These are phyloP conservation scores for Peronospora farinosa DNA, from an alignment of 352 stramenopile genomes.

Conservation along the genomic window DNA sequence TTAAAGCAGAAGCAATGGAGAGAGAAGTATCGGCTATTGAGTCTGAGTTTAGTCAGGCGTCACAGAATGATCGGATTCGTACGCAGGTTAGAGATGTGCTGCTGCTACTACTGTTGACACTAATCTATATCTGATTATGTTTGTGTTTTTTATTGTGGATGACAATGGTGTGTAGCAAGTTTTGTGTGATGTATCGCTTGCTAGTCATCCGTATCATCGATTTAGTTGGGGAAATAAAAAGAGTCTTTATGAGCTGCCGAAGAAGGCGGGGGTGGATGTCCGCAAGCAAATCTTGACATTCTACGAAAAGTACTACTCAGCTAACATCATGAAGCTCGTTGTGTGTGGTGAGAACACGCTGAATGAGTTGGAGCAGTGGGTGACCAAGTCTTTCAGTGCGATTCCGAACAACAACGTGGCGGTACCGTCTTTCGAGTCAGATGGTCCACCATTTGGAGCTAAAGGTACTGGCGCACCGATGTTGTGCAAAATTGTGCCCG, in stretches of 20 bases:
- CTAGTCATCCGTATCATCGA: constrained; percentile 60
- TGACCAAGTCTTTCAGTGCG: constrained; percentile 47
- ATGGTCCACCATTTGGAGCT: constrained; percentile 48
- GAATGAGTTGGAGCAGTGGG: constrained; percentile 63
- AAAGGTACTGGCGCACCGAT: constrained; percentile 32
- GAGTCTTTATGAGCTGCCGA: constrained; percentile 49
- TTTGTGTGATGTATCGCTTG: constrained; percentile 47
- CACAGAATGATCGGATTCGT: constrained; percentile 65
- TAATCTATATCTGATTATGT: neutral
- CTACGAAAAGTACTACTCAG: constrained; percentile 67
- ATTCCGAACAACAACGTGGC: constrained; percentile 55
- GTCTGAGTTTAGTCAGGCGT: constrained; percentile 82
- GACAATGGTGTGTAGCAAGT: constrained; percentile 53
- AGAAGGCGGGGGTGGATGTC: constrained; percentile 43
- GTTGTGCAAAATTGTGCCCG: constrained; percentile 62
- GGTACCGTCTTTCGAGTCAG: constrained; percentile 35
- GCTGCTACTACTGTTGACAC: constrained; percentile 3
- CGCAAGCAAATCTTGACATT: constrained; percentile 54
- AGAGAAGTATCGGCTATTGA: constrained; percentile 83
- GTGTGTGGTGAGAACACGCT: constrained; percentile 69
- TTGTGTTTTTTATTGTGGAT: constrained; percentile 8
- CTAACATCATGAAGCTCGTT: constrained; percentile 82
- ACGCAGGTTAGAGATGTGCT: constrained; percentile 18
- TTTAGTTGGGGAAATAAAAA: constrained; percentile 86
- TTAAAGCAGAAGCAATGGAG: constrained; percentile 74